Percentiles rank a stretch among this genome's conserved stretches.
phyloP scores from a whole-genome alignment of 192 early-diverging fungal species.

The Mortierella alpina region DNA sequence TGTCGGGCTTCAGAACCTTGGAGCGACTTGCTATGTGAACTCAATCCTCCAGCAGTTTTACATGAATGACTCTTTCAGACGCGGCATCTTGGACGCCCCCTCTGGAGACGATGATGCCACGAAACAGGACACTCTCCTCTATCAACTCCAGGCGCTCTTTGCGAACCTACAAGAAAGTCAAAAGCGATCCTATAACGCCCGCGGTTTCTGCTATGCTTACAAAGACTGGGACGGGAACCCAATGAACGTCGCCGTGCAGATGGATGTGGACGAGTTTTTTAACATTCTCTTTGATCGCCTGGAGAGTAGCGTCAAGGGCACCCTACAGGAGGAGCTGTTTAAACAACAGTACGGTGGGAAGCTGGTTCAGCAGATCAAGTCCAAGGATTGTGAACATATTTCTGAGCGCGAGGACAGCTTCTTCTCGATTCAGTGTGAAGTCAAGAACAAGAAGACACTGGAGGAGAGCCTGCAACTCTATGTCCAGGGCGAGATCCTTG shows the following conservation, averaged over 20 bases:
- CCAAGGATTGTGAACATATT: slow-evolving; percentile 64
- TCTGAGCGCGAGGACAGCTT: slow-evolving; percentile 65
- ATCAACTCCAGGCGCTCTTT: slow-evolving; percentile 64
- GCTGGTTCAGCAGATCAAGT: slow-evolving; percentile 68
- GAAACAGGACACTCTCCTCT: slow-evolving; percentile 59
- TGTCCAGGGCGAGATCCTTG: slow-evolving; percentile 66
- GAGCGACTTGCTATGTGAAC: slow-evolving; percentile 75
- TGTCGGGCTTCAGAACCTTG: slow-evolving; percentile 70
- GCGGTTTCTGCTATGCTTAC: slow-evolving; percentile 59
- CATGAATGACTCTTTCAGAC: slow-evolving; percentile 62
- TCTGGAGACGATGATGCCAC: slow-evolving; percentile 28
- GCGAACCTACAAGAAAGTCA: slow-evolving; percentile 61
- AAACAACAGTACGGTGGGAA: slow-evolving; percentile 68
- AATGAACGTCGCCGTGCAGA: slow-evolving; percentile 65
- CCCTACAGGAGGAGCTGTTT: slow-evolving; percentile 59
- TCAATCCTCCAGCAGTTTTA: slow-evolving; percentile 71
- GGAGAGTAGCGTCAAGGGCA: slow-evolving; percentile 60
- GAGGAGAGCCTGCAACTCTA: slow-evolving; percentile 68
- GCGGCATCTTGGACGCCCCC: slow-evolving; percentile 58
- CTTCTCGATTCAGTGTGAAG: slow-evolving; percentile 65
- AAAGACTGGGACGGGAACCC: slow-evolving; percentile 66
- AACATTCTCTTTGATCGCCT: slow-evolving; percentile 67
- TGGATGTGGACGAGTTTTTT: slow-evolving; percentile 73
- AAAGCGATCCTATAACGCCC: slow-evolving; percentile 60
- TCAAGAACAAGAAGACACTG: slow-evolving; percentile 65